Conservation (phyloP, 768 basidiomycete genomes). For the Lactarius vividus region DNA sequence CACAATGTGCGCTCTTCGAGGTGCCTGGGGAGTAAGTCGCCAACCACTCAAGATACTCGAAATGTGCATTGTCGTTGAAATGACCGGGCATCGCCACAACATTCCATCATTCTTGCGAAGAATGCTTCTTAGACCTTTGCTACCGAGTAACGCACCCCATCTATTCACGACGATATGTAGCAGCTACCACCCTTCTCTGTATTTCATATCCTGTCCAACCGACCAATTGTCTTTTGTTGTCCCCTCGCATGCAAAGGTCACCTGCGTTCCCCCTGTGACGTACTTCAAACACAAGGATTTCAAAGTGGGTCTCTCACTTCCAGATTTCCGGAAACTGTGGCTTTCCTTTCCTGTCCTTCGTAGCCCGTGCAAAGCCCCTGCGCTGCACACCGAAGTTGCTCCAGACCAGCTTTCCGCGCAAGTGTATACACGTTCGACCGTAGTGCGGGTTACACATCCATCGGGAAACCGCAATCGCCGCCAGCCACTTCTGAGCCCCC, state of each 20-base stretch:
- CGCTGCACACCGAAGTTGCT: not conserved
- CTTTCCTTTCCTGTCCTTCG: not conserved
- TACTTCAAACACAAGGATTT: not conserved
- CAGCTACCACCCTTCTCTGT: not conserved
- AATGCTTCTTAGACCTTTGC: not conserved
- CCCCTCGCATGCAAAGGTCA: not conserved
- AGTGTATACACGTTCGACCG: not conserved
- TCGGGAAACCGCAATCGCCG: not conserved
- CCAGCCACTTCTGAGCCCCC: not conserved
- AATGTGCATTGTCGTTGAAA: not conserved
- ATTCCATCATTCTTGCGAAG: not conserved
- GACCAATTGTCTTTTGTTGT: not conserved
- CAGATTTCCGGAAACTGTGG: not conserved
- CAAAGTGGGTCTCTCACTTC: not conserved
- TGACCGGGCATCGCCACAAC: not conserved
- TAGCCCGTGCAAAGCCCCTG: not conserved
- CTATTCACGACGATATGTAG: not conserved
- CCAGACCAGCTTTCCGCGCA: not conserved
- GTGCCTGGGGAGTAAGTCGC: not conserved
- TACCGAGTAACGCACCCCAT: not conserved
- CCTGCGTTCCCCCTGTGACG: not conserved
- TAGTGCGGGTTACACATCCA: not conserved
- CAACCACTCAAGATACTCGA: not conserved
- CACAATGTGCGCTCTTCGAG: constrained; percentile 38
- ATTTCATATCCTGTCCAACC: not conserved